phyloP scores from a whole-genome alignment of 148 eudicot genomes.

The Camellia granthamiana region DNA sequence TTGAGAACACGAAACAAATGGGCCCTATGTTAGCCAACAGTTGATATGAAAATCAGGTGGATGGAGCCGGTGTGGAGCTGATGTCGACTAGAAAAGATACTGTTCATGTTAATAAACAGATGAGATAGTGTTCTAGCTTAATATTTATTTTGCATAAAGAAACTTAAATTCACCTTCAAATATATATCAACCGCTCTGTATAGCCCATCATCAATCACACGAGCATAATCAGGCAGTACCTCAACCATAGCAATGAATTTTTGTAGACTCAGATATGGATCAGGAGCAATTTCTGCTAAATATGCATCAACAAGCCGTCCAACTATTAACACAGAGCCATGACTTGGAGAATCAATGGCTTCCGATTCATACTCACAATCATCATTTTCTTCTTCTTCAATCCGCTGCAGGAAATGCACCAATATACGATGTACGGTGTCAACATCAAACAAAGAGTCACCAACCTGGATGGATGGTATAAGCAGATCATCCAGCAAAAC shows the following conservation, averaged over 20 bases:
- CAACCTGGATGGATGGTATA: constrained; percentile 52
- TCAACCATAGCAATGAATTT: constrained; percentile 57
- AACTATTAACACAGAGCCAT: constrained; percentile 54
- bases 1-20: not conserved
- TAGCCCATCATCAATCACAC: constrained; percentile 75
- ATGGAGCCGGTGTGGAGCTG: not conserved
- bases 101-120: not conserved
- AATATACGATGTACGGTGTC: constrained; percentile 57
- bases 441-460: constrained; percentile 59
- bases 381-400: constrained; percentile 55
- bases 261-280: constrained; percentile 50
- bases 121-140: not conserved
- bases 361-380: constrained; percentile 62
- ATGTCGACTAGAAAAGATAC: not conserved
- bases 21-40: no score
- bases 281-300: constrained; percentile 68
- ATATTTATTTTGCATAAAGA: not conserved
- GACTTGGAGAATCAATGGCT: constrained; percentile 53
- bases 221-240: constrained; percentile 65
- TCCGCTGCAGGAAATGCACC: constrained; percentile 59
- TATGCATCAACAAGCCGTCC: constrained; percentile 63
- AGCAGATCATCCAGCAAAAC: constrained; percentile 65
- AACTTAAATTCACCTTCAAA: constrained; percentile 46
- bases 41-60: not conserved
- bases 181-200: constrained; percentile 70